Conservation (phyloP, 371 early-diverging fungal species). For the Lichtheimia corymbifera region DNA sequence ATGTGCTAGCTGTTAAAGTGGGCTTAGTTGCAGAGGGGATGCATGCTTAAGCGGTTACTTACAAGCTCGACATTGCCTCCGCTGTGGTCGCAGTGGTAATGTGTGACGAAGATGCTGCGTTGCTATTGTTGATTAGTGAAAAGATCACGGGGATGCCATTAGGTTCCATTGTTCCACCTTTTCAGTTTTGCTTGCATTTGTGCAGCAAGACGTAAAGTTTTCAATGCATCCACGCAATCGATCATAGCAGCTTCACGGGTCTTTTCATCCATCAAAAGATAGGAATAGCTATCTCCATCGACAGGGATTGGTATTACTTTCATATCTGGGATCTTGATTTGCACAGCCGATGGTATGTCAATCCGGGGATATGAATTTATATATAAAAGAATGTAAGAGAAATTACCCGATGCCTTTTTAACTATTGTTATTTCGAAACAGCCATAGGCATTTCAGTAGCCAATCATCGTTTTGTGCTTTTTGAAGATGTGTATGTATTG, state of each 20-base stretch:
- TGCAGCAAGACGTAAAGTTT: constrained; percentile 36
- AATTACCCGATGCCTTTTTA: neutral
- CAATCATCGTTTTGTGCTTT: too few species aligned
- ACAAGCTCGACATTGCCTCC: constrained; percentile 74
- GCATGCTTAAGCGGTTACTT: constrained; percentile 5
- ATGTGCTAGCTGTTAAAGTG: constrained; percentile 25
- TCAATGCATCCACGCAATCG: constrained; percentile 61
- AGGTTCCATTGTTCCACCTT: constrained; percentile 15
- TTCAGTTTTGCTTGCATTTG: constrained; percentile 51
- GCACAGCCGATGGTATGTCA: neutral
- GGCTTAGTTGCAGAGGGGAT: too few species aligned
- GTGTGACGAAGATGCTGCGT: constrained; percentile 66
- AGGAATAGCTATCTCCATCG: constrained; percentile 58
- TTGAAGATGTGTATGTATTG: too few species aligned
- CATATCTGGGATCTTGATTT: constrained; percentile 4
- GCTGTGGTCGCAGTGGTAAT: constrained; percentile 82
- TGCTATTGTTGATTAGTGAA: neutral
- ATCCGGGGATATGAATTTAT: constrained; percentile 1
- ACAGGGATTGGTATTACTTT: constrained; percentile 25
- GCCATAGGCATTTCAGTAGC: too few species aligned
- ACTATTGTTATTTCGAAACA: too few species aligned
- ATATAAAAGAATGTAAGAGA: constrained; percentile 7
- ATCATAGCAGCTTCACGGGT: constrained; percentile 60
- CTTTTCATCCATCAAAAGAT: constrained; percentile 71
- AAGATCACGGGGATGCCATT: neutral